These are phyloP conservation scores for Oryza meridionalis DNA, from an alignment of 176 grass and related monocot species.

Conservation along the genomic window DNA sequence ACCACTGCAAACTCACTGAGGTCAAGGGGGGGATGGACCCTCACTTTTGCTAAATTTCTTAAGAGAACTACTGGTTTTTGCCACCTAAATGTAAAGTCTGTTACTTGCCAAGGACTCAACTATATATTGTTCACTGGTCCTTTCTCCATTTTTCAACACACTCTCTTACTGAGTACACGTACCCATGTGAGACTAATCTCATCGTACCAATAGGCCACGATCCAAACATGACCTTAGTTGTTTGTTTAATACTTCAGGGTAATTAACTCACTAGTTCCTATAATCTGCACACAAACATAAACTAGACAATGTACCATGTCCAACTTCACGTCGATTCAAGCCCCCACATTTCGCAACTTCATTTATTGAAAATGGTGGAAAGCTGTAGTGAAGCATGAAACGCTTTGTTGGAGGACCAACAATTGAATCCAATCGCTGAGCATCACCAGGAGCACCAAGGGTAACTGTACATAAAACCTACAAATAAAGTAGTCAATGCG, in stretches of 20 bases:
- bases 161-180: neutral
- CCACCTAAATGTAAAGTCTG: neutral
- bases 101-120: neutral
- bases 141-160: too few relatives aligned
- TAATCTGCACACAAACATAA: slow-evolving; percentile 32
- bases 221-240: neutral
- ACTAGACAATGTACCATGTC: slow-evolving; percentile 67
- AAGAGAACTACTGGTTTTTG: neutral
- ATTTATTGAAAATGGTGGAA: slow-evolving; percentile 97
- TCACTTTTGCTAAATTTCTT: neutral
- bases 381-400: slow-evolving; percentile 99
- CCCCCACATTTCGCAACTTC: slow-evolving; percentile 89
- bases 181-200: slow-evolving; percentile 1
- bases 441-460: slow-evolving; percentile 89
- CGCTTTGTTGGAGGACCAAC: slow-evolving; percentile 95
- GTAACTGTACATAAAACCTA: slow-evolving; percentile 99
- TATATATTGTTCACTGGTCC: neutral
- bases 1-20: neutral
- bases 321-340: slow-evolving; percentile 96
- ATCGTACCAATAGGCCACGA: neutral
- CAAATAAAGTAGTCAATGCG: slow-evolving; percentile 13
- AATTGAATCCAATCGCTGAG: slow-evolving; percentile 90
- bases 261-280: slow-evolving; percentile 21
- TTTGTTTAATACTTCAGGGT: neutral
- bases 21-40: neutral